Percentiles rank a stretch among this genome's conserved stretches.
phyloP scores from a whole-genome alignment of 2,329 filamentous ascomycete genomes.

The Fusarium robinianum region DNA sequence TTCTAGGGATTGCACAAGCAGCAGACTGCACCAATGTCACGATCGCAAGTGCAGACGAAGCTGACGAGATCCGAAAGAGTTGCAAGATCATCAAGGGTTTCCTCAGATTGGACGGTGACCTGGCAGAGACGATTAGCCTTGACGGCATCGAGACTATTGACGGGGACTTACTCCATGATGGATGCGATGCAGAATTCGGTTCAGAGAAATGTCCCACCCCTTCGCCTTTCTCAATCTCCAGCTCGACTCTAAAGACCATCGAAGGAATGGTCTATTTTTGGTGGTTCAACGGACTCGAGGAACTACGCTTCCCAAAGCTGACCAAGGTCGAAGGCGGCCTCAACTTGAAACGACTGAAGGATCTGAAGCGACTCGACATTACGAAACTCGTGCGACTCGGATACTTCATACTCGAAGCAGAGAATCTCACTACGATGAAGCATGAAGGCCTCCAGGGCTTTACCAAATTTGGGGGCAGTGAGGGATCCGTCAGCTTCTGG shows the following conservation, averaged over 20 bases:
- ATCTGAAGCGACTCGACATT: conserved; percentile 18
- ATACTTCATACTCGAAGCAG: conserved; percentile 11
- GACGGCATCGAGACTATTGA: conserved; percentile 16
- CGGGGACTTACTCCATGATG: conserved; percentile 10
- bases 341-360: conserved; percentile 8
- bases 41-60: conserved; percentile 16
- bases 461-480: conserved; percentile 5
- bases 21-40: conserved; percentile 20
- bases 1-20: conserved; percentile 3
- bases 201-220: conserved; percentile 4
- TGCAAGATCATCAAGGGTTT: conserved; percentile 16
- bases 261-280: conserved; percentile 12
- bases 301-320: conserved; percentile 19
- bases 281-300: conserved; percentile 17
- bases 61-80: conserved; percentile 10
- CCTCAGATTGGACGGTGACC: conserved; percentile 1
- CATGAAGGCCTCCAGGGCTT: conserved; percentile 22
- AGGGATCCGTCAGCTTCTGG: conserved; percentile 6
- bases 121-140: conserved; percentile 20
- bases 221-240: conserved; percentile 13
- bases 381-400: conserved; percentile 18
- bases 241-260: conserved; percentile 16
- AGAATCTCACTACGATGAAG: conserved; percentile 10
- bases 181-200: neutral
- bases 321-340: conserved; percentile 11